Evolutionary conservation across 2,329 filamentous ascomycete species (phyloP), one percentile per base, ranked within the genome.

Genomic region (Dactylella cylindrospora): DNA sequence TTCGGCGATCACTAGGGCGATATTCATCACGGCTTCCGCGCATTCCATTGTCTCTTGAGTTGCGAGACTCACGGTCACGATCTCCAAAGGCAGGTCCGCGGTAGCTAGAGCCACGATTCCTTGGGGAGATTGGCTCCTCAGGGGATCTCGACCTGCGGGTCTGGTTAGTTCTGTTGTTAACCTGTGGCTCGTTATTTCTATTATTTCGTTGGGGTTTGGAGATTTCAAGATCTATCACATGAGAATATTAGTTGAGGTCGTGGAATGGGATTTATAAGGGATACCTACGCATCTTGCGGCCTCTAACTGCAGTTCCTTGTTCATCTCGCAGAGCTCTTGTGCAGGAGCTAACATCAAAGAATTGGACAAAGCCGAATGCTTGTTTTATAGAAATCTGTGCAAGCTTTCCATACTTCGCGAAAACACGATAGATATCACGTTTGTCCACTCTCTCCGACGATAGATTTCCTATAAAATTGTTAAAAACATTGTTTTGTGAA

Each of bases 301-400:
- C 91, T 70, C 88, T 82, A 29, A 97, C 83, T 66, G 89, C 81
- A 32, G 83, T 80, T 7, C 88, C 89, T 73, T 97, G 88, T 64
- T 96, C 83, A 28, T 79, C 79, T 28, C 86, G 78, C 68, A 97
- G 79, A 3, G 91, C 91, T 38, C 79, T 78, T 53, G 80, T 78
- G 66, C 90, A 95, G 70, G 91, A 85, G 2, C 80, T 78, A 3
- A 84, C 76, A 23, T 88, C 84, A 66, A 95, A 80, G 67, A 94
- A 98, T 71, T 97, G 93, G 28, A 97, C 90, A 71, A 97, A 98
- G 1, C 93, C 93, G 73, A 95, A 97, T 1, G 90, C 90, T 67
- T 93, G 90, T 73, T 97, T 97, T 68, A 97, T 88, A 0, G 90
- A 95, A 61, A 97, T 93, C 72, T 98, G 93, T 1, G 90, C 91